These are phyloP conservation scores for Leccinellum rugosiceps DNA, from an alignment of 768 basidiomycete species.

Conservation along the genomic window DNA sequence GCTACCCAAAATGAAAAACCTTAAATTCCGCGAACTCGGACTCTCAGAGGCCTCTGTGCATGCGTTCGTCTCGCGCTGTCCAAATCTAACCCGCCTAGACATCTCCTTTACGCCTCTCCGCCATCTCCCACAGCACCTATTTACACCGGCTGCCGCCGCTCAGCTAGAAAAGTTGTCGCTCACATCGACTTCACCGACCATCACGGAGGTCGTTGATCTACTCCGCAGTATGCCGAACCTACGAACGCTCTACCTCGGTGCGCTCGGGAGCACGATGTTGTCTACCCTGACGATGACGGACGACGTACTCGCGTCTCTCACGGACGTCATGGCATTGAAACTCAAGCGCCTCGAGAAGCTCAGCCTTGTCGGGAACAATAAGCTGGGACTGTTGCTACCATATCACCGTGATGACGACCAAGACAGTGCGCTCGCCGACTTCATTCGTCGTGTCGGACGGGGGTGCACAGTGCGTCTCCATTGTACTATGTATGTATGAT, in stretches of 20 bases:
- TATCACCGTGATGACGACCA: too few species aligned
- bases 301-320: too few species aligned
- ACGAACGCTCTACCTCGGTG: constrained; percentile 53
- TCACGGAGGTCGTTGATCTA: constrained; percentile 39
- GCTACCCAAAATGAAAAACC: constrained; percentile 40
- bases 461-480: too few species aligned
- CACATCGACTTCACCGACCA: constrained; percentile 49
- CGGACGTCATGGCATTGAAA: too few species aligned
- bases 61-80: constrained; percentile 42
- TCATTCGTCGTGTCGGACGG: too few species aligned
- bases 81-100: constrained; percentile 54
- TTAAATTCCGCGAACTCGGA: constrained; percentile 57
- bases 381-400: too few species aligned
- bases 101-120: constrained; percentile 60
- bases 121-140: constrained; percentile 26
- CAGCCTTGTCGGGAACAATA: too few species aligned
- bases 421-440: too few species aligned
- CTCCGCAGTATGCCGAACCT: constrained; percentile 41
- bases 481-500: too few species aligned
- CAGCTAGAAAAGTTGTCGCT: constrained; percentile 60
- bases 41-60: constrained; percentile 50
- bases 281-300: constrained; percentile 58
- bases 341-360: too few species aligned
- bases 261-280: constrained; percentile 50
- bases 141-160: not conserved